These are phyloP conservation scores for Clathrospora elynae DNA, from an alignment of 2,329 filamentous ascomycete species.

Conservation along the genomic window DNA sequence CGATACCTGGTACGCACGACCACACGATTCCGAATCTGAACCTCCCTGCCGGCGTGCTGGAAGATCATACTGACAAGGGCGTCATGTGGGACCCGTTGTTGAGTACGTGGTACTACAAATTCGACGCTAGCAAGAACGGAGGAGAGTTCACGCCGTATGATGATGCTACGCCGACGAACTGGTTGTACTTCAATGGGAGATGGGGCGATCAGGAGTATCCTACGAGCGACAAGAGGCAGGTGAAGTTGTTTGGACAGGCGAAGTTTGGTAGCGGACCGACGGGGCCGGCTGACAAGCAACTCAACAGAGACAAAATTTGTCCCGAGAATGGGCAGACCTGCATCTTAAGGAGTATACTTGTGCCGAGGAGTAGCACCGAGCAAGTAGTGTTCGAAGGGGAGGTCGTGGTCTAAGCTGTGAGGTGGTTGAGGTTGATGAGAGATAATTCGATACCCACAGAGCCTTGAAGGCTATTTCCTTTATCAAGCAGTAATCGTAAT, in stretches of 20 bases:
- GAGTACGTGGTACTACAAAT: conserved; percentile 62
- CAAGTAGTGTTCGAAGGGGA: conserved; percentile 8
- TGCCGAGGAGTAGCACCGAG: conserved; percentile 30
- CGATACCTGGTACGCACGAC: conserved; percentile 63
- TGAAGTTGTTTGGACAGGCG: conserved; percentile 50
- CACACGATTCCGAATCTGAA: conserved; percentile 67
- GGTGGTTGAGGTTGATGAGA: too few species aligned
- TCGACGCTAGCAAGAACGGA: conserved; percentile 48
- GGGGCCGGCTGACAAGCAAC: conserved; percentile 64
- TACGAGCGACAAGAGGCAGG: conserved; percentile 56
- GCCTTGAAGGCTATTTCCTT: too few species aligned
- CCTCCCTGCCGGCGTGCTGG: conserved; percentile 57
- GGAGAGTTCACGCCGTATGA: conserved; percentile 59
- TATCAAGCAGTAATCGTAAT: too few species aligned
- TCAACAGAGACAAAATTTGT: conserved; percentile 63
- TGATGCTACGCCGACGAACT: conserved; percentile 56
- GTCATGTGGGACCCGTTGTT: conserved; percentile 65
- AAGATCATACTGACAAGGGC: conserved; percentile 62
- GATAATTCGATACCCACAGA: too few species aligned
- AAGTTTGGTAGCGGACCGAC: conserved; percentile 65
- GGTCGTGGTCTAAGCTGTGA: conserved; percentile 6
- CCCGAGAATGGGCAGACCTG: conserved; percentile 57
- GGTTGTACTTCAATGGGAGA: conserved; percentile 61
- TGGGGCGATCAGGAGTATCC: conserved; percentile 69
- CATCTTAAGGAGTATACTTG: conserved; percentile 50